Percentiles rank a stretch among this genome's conserved stretches.
These are phyloP conservation scores for Chytriomyces hyalinus DNA, from an alignment of 192 early-diverging fungal species.

Conservation along the genomic window DNA sequence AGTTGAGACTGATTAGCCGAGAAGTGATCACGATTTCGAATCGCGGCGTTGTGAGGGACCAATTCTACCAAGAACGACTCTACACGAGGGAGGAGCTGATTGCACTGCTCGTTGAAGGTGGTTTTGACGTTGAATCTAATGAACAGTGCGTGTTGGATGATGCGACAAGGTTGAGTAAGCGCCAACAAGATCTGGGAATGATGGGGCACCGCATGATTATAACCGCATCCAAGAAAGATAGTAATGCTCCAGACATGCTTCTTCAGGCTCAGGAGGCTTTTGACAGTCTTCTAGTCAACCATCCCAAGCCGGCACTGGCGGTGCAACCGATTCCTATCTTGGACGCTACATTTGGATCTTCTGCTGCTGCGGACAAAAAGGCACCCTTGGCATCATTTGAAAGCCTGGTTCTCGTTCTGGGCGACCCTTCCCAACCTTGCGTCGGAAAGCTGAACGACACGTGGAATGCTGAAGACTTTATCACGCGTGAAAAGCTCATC, in stretches of 20 bases:
- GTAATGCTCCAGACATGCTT: constrained; percentile 3
- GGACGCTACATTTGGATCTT: neutral
- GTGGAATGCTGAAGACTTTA: constrained; percentile 62
- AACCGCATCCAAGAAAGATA: constrained; percentile 42
- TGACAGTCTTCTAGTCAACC: neutral
- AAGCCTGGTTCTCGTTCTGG: constrained; percentile 48
- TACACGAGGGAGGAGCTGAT: constrained; percentile 56
- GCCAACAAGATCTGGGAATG: constrained; percentile 71
- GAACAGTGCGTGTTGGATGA: constrained; percentile 33
- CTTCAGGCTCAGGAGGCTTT: neutral
- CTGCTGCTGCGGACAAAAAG: neutral
- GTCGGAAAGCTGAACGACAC: constrained; percentile 64
- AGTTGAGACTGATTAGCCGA: constrained; percentile 55
- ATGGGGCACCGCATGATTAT: constrained; percentile 64
- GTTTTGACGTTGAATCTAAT: constrained; percentile 32
- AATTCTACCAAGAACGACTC: constrained; percentile 69
- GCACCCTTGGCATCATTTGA: constrained; percentile 12
- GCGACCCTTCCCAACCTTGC: constrained; percentile 55
- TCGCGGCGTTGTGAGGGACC: constrained; percentile 66
- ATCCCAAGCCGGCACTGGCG: constrained; percentile 2
- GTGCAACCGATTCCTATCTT: neutral
- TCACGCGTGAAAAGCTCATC: constrained; percentile 52
- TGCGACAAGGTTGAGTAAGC: constrained; percentile 61
- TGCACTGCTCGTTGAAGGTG: constrained; percentile 39
- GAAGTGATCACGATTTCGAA: constrained; percentile 59